Base-by-base conservation (phyloP, 176 grass and related monocot species). In the Carex myosuroides region DNA sequence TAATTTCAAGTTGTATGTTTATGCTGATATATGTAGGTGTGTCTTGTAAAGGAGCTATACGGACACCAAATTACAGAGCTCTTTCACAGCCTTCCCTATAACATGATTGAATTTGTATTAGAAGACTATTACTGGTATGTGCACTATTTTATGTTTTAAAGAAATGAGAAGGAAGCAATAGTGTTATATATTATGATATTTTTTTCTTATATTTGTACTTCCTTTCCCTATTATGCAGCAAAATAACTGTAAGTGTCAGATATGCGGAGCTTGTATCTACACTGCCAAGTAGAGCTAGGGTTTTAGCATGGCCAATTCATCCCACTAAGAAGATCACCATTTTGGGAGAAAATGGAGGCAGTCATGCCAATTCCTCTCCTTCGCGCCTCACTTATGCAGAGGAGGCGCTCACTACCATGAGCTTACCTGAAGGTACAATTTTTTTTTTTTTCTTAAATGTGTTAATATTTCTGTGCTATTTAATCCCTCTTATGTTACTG, bases 71-170 rank as follows among this genome's bases (percentile, higher is more conserved):
- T 98, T 64, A 85, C 90, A 8, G 95, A 98, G 68, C 74, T 98
- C 50, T 98, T 90, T 73, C 77, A 91, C 54, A 94, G 88, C 74
- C 92, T 93, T 88, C 70, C 95, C 78, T 98, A 90, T 44, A 93
- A 93, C 70, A 86, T 94, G 86, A 87, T 98, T 70, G 95, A 98
- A 84, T 98, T 98, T 89, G 84, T 89, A 42, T 79, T 98, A 85
- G 95, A 94, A 86, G 92, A 98, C 82, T 94, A 92, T 42, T 91
- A 91, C 82, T 98, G 95, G 95, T 98, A 93, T 58, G 85, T 80
- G 29, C 5, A 33, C 35, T 4, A n/a, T 52, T 48, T 24, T 13
- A 52, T 73, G n/a, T 73, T 73, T 1, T 24, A 9, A 29, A 29
- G 11, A 52, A 75, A 53, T 14, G 21, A 69, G 53, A 44, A 24